Base-by-base conservation (phyloP, 495 filamentous ascomycete species). In the Penicillium goetzii region DNA sequence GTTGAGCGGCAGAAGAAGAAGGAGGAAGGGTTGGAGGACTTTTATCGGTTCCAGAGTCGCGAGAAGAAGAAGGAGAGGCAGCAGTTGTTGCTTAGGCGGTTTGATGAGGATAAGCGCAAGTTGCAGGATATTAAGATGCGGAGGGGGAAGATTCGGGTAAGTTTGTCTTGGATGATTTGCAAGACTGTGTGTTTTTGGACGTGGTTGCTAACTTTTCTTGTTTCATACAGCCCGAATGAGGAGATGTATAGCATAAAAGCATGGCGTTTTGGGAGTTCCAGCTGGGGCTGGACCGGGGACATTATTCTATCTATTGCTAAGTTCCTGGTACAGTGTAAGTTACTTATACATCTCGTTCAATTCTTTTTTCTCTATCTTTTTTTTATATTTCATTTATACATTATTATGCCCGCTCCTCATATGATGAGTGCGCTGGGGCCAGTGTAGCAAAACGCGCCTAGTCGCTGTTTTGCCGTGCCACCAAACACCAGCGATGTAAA, bases 11-110 rank as follows among this genome's bases (percentile, higher is more conserved):
- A 92, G 84, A 82, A 90, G 72, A 88, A 92, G 79, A 86, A 84
- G 78, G 77, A 83, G 50, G 81, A 84, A 69, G 89, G 87, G 9
- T 75, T 87, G 66, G 84, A 85, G 36, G 89, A 92, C 68, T 98
- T 99, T 74, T 99, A 99, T 74, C 86, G 93, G 61, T 99, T 97
- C 82, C 95, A 99, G 84, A 83, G 85, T 65, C 79, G 94, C 53
- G 93, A 98, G 81, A 89, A 89, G 80, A 87, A 87, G 80, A 99
- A 99, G 84, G 86, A 86, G 68, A 84, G 87, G 65, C 90, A 92
- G 73, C 81, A 82, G 21, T 85, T 90, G 64, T 75, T 97, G 68
- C 71, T 83, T 43, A 75, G 52, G 71, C 74, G 74, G 68, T 86
- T 86, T 66, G 82, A 81, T 67, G 79, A 84, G 65, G 84, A 86